A percentile compares a stretch with the other conserved stretches of the same genome.
Conservation (phyloP, 805 yeast genomes). For the Candida endomychidarum region DNA sequence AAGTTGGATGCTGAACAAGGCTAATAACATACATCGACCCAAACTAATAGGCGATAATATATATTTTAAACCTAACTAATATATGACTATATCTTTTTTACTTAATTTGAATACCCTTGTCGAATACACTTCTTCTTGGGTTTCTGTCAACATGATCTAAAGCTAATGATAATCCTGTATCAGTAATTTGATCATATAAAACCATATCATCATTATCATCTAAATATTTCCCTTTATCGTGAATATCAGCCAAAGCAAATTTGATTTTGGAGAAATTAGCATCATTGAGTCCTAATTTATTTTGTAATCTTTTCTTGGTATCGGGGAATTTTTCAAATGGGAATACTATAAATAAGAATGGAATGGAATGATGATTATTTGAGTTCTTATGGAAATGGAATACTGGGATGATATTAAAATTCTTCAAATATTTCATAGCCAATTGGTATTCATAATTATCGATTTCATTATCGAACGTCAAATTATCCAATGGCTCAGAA, state of each 20-base stretch:
- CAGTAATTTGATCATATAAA: conserved; percentile 49
- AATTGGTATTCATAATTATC: conserved; percentile 23
- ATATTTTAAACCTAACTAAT: conserved; percentile 1
- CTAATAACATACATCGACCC: not conserved
- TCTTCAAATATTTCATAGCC: conserved; percentile 26
- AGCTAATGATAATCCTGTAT: conserved; percentile 47
- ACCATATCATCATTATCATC: conserved; percentile 54
- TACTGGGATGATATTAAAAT: conserved; percentile 55
- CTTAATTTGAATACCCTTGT: conserved; percentile 45
- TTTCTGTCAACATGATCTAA: conserved; percentile 87
- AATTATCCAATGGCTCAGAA: conserved; percentile 18
- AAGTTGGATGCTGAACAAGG: conserved; percentile 9
- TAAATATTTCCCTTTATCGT: conserved; percentile 44
- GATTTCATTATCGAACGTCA: conserved; percentile 25
- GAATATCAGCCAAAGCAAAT: conserved; percentile 53
- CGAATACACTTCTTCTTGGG: conserved; percentile 40
- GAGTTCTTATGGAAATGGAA: conserved; percentile 76
- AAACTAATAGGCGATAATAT: too few relatives aligned
- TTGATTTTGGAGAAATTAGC: conserved; percentile 77
- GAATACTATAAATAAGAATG: conserved; percentile 72
- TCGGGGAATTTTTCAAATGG: conserved; percentile 64
- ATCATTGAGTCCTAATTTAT: conserved; percentile 70
- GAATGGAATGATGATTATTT: conserved; percentile 72
- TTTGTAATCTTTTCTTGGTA: conserved; percentile 67
- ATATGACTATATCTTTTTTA: conserved; percentile 11